Evolutionary conservation across 768 basidiomycete species (phyloP), one percentile per base, ranked within the genome.

Genomic region (Boletus rubescentipes): DNA sequence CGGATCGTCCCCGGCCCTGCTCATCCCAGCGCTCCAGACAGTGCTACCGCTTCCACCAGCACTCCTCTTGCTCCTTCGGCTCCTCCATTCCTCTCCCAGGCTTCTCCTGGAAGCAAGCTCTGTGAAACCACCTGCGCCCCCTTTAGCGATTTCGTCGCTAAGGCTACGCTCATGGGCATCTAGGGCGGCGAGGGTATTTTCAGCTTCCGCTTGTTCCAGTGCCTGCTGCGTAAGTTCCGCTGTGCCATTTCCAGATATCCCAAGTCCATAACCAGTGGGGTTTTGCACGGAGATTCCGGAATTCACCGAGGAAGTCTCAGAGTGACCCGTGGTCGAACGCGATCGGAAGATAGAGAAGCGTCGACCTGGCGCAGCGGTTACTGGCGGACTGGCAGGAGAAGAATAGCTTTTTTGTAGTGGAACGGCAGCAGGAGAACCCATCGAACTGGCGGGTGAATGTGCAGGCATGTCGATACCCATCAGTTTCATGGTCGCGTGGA

Each of bases 401-500:
- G 75, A 73, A 53, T 65, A 66, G 58, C 72, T 74, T 55, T 77
- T 78, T 64, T 73, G 73, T 55, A 73, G 64, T 34, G 67, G 65
- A 30, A 71, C 67, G 20, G 71, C 74, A 32, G 76, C 52, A 20
- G 67, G 67, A 31, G 62, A 62, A 20, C 58, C 44, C 3, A 56
- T 15, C 41, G 63, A 56, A 15, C 54, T 63, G 14, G 55, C 32
- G n/a, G 80, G 70, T 14, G 79, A 73, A 46, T 77, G 64, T n/a
- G 75, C 67, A 30, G 86, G 84, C 68, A 88, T 75, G 44, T 82
- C 85, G 55, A 96, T 91, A 5, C 96, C 96, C 87, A 95, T 93
- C 29, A 96, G 75, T 68, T 93, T 91, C 89, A 98, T 90, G 26
- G 93, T 92, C 15, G 92, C 92, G 59, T 88, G 80, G 50, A 98